Base-by-base conservation (phyloP, 1,139 yeast genomes). In the Yamadazyma blattariae region DNA sequence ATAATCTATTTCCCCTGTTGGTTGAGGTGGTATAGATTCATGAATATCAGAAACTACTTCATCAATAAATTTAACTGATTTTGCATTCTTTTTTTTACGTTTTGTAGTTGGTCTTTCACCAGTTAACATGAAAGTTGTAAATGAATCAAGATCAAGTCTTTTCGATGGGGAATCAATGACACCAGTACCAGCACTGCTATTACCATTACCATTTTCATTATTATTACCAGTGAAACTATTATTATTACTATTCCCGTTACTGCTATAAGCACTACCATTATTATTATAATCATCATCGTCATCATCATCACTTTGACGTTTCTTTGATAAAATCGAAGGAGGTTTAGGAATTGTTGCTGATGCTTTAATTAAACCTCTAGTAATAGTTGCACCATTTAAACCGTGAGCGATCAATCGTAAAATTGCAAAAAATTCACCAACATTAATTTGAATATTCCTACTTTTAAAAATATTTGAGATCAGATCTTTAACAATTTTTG, bases 341-440 rank as follows among this genome's bases (percentile, higher is more conserved):
- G 94, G 94, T 32, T 69, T 67, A 1, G 89, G 88, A 9, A 82
- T 71, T 0, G 82, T 72, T 0, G 87, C 81, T 29, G 67, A 64
- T 2, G 64, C 51, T 38, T 60, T 59, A 24, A 84, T 71, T 51
- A 82, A 61, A 13, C 56, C 53, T 46, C 88, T 60, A 18, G 66
- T 57, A 1, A 87, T 82, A 13, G 65, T 56, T 27, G 58, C 47
- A 1, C 80, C 80, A 29, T 51, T 54, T 24, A 74, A 49, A 1
- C 76, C 62, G 52, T 81, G 88, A 12, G 87, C 71, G 17, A 84
- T 69, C 26, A 84, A 61, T 48, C 94, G 65, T 36, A 83, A 55
- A 29, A 82, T 64, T 1, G 92, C 92, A 59, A 79, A 84, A 54
- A 84, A 84, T 53, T 82, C 87, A 5, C 90, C 90, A 39, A 82